phyloP scores from a whole-genome alignment of 495 filamentous ascomycete genomes.

The Penicillium canescens region DNA sequence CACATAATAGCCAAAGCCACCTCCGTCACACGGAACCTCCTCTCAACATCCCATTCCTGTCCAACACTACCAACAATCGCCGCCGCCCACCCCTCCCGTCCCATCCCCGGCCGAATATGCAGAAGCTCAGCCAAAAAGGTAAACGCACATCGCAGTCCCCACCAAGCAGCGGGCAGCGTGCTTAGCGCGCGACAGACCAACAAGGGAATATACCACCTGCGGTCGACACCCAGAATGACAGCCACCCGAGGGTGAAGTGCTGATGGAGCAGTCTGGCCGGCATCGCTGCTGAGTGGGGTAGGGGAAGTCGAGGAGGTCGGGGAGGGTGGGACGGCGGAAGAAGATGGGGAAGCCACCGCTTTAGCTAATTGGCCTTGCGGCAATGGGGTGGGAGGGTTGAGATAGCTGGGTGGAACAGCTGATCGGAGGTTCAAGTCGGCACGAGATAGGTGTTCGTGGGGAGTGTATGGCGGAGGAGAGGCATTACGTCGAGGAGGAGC shows the following conservation, averaged over 20 bases:
- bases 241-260: slow-evolving; percentile 63
- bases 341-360: slow-evolving; percentile 31
- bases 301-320: slow-evolving; percentile 36
- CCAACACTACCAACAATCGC: slow-evolving; percentile 47
- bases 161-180: slow-evolving; percentile 60
- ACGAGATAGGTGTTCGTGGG: slow-evolving; percentile 26
- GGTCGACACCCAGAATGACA: slow-evolving; percentile 62
- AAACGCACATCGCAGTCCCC: slow-evolving; percentile 61
- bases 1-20: slow-evolving; percentile 79
- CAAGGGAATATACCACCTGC: slow-evolving; percentile 62
- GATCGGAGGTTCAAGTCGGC: slow-evolving; percentile 29
- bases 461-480: slow-evolving; percentile 41
- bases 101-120: slow-evolving; percentile 47
- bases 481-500: slow-evolving; percentile 47
- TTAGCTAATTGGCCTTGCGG: slow-evolving; percentile 22
- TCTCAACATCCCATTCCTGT: slow-evolving; percentile 53
- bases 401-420: slow-evolving; percentile 12
- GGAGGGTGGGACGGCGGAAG: slow-evolving; percentile 35
- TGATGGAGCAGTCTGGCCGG: slow-evolving; percentile 29
- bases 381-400: slow-evolving; percentile 8
- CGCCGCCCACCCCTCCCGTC: slow-evolving; percentile 46
- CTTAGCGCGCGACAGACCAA: slow-evolving; percentile 61
- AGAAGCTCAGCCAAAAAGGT: slow-evolving; percentile 60
- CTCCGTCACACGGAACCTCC: slow-evolving; percentile 69
- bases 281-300: slow-evolving; percentile 36